A percentile compares a stretch with the other conserved stretches of the same genome.
phyloP scores from a whole-genome alignment of 225 moss, liverwort and hornwort genomes.

The Marchantia polymorpha region DNA sequence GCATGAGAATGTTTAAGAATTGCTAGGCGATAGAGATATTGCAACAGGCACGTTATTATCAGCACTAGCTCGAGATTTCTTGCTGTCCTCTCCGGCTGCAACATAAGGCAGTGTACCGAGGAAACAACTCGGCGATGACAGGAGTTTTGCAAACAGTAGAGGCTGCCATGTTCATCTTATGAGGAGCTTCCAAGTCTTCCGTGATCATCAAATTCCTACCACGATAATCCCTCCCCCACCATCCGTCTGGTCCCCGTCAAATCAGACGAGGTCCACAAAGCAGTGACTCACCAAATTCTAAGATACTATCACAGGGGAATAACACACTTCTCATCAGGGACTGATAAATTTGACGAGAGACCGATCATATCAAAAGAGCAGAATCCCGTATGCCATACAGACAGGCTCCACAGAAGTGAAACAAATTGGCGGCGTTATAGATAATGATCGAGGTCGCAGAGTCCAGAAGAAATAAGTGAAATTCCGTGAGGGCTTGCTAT shows the following conservation, averaged over 20 bases:
- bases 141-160: constrained; percentile 73
- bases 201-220: constrained; percentile 86
- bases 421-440: constrained; percentile 6
- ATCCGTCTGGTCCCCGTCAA: constrained; percentile 63
- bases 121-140: constrained; percentile 68
- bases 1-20: background rate
- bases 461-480: constrained; percentile 75
- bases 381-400: background rate
- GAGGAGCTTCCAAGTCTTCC: constrained; percentile 93
- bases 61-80: constrained; percentile 24
- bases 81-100: constrained; percentile 53
- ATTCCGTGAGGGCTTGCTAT: constrained; percentile 82
- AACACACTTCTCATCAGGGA: background rate
- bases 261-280: constrained; percentile 16
- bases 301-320: background rate
- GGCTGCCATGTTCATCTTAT: constrained; percentile 91
- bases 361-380: background rate
- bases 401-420: background rate
- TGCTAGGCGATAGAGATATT: background rate
- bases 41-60: constrained; percentile 26
- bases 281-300: background rate
- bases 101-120: constrained; percentile 80
- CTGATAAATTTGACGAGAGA: background rate
- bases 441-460: constrained; percentile 93
- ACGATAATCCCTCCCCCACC: constrained; percentile 86